Evolutionary conservation across 1,139 yeast genomes (phyloP), one percentile per base, ranked within the genome.

Genomic region (Yamadazyma triangularis): DNA sequence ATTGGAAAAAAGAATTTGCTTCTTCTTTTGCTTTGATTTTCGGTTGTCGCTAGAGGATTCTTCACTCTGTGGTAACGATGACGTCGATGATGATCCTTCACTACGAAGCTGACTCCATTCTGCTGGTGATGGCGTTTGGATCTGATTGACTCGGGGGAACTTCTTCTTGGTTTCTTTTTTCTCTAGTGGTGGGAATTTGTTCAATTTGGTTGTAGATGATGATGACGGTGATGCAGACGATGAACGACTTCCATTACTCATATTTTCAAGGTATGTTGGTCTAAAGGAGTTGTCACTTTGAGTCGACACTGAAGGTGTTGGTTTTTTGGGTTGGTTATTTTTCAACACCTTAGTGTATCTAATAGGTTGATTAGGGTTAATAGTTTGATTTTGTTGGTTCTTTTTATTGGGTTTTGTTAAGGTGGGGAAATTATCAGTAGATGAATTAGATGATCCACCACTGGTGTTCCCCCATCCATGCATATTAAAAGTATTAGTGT

Each of bases 341-440:
- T 59, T 56, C 25, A 61, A 45, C 3, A 73, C 58, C 6, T 68
- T 69, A 6, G 75, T 70, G 34, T 66, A 66, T 31, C 66, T 48
- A 13, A 64, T 55, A 4, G 70, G 68, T 24, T 52, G 56, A 19
- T 47, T 47, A 15, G 32, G 38, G 4, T 35, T 40, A 9, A 38
- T n/a, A 4, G 37, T 26, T 7, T 18, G 6, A 10, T 39, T 39
- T 6, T 39, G 35, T 36, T 55, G 31, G n/a, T n/a, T n/a, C 50
- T 60, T 40, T 18, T 26, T 30, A 24, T 41, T 36, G 7, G 73
- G 70, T 31, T 60, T 65, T 11, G 76, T 60, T 30, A 77, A 56
- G 2, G 71, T 69, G 2, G 87, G 86, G 47, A 81, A 73, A 31
- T 63, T 55, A 1, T 75, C 73, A 13, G 34, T 31, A 9, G 47